A percentile compares a stretch with the other conserved stretches of the same genome.
Evolutionary conservation across 208 protist species (phyloP).

Genomic region (Sergeia podlipaevii): DNA sequence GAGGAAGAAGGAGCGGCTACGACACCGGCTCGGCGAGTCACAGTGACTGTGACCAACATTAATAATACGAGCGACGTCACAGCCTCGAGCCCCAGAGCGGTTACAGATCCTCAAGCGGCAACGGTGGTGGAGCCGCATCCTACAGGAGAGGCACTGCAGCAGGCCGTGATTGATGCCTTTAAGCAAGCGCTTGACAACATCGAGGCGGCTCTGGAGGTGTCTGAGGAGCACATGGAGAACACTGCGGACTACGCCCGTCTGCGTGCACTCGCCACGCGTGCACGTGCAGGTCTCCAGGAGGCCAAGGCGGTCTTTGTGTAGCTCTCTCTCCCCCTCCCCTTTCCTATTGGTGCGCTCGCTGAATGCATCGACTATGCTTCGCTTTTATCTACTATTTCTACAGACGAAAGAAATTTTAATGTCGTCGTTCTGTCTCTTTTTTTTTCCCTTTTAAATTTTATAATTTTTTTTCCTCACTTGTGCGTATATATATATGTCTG

Average conservation of each 20-base stretch:
- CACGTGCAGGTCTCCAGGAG: constrained; percentile 35
- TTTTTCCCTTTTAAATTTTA: constrained; percentile 6
- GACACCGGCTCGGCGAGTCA: neutral
- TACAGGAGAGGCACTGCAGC: constrained; percentile 13
- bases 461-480: constrained; percentile 1
- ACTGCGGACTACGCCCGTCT: constrained; percentile 39
- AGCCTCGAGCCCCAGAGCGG: no score
- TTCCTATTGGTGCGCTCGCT: neutral
- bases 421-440: constrained; percentile 2
- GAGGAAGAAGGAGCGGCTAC: neutral
- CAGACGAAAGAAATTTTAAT: neutral
- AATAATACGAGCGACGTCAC: neutral
- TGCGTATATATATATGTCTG: neutral
- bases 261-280: constrained; percentile 30
- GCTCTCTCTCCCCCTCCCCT: no score
- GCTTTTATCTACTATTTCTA: neutral
- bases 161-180: constrained; percentile 34
- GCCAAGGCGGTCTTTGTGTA: constrained; percentile 33
- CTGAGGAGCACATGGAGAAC: constrained; percentile 72
- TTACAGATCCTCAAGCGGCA: no score
- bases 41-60: neutral
- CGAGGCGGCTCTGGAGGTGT: constrained; percentile 49
- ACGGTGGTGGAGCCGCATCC: neutral
- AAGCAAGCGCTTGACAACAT: constrained; percentile 58
- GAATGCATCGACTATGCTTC: constrained; percentile 1